These are phyloP conservation scores for Pelagophyceae sp. DNA, from an alignment of 352 stramenopile genomes.

Conservation along the genomic window DNA sequence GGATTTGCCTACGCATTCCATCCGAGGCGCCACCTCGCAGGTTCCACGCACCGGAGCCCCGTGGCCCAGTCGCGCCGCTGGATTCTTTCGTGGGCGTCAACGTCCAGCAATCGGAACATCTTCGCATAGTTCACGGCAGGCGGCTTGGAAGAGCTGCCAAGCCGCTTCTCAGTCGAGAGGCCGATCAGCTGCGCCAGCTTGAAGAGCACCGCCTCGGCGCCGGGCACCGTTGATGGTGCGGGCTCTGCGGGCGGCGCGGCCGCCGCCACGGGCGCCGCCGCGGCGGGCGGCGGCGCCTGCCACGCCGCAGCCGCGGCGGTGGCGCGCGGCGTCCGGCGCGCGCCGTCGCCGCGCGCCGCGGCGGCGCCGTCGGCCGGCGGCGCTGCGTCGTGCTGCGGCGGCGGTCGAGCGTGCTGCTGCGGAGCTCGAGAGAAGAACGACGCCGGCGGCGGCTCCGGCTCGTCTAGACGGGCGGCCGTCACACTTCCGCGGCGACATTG, in stretches of 20 bases:
- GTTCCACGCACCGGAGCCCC: no score
- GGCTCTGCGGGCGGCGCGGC: no score
- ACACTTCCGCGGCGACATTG: no score
- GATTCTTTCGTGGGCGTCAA: background rate
- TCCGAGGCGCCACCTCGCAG: no score
- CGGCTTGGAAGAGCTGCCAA: background rate
- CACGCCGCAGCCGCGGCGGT: no score
- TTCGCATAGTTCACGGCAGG: background rate
- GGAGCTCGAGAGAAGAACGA: background rate
- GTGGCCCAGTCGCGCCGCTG: background rate
- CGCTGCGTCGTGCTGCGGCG: background rate
- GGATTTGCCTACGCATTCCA: no score
- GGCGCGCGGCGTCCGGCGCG: no score
- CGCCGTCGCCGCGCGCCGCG: no score
- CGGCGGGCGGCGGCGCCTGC: no score
- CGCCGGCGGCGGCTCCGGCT: background rate
- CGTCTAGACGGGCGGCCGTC: background rate
- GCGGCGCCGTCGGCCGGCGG: no score
- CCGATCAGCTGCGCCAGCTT: background rate
- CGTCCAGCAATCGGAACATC: background rate
- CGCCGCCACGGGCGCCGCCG: no score
- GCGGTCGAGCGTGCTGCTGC: background rate
- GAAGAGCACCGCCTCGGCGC: background rate
- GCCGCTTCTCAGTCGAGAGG: background rate
- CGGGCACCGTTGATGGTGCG: background rate